phyloP scores from a whole-genome alignment of 2,329 filamentous ascomycete genomes.

The Fusarium odoratissimum region DNA sequence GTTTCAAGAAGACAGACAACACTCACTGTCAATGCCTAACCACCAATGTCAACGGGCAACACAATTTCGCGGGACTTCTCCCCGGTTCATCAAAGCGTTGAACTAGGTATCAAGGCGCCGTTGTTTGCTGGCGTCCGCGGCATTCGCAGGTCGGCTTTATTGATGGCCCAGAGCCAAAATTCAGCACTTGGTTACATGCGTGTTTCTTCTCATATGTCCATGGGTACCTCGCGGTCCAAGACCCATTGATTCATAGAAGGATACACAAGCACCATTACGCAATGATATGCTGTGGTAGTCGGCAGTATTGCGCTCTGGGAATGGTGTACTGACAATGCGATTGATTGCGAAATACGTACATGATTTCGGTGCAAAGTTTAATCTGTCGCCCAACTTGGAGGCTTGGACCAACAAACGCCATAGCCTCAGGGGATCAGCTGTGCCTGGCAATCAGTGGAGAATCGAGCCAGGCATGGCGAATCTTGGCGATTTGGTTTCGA shows the following conservation, averaged over 20 bases:
- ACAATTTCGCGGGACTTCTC: constrained; percentile 35
- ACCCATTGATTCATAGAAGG: neutral
- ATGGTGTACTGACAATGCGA: neutral
- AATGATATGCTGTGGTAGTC: constrained; percentile 16
- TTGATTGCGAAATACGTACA: neutral
- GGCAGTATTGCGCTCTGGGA: neutral
- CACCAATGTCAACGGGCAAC: constrained; percentile 5
- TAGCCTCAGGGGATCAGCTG: constrained; percentile 5
- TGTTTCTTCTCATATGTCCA: neutral
- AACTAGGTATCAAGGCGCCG: constrained; percentile 15
- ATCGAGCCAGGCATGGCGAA: constrained; percentile 7
- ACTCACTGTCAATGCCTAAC: neutral
- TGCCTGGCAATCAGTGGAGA: constrained; percentile 25
- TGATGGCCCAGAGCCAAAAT: constrained; percentile 17
- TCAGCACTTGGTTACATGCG: neutral
- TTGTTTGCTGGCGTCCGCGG: constrained; percentile 33
- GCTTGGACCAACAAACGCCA: constrained; percentile 4
- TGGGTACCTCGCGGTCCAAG: neutral
- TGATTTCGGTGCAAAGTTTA: neutral
- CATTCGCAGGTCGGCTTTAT: constrained; percentile 7
- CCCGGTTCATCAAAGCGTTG: constrained; percentile 29
- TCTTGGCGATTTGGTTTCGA: constrained; percentile 27
- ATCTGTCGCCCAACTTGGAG: neutral
- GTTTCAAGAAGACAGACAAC: constrained; percentile 9
- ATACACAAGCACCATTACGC: constrained; percentile 14